These are phyloP conservation scores for Cryptococcus amylolentus DNA, from an alignment of 1,284 basidiomycete species.

Conservation along the genomic window DNA sequence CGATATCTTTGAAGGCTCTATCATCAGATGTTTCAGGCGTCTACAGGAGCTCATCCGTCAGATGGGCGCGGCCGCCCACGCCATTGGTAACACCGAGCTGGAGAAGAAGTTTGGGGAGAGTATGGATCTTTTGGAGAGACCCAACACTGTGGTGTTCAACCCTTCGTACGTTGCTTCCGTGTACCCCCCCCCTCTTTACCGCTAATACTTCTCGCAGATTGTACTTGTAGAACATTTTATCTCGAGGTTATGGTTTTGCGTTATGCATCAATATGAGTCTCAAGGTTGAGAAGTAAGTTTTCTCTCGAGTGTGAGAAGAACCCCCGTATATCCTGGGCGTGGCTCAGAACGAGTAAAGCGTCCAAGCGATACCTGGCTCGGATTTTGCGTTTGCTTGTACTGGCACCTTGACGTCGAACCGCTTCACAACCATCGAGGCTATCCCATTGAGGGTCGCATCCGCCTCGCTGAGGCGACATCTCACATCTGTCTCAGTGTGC, in stretches of 20 bases:
- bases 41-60: slow-evolving; percentile 91
- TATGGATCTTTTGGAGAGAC: slow-evolving; percentile 83
- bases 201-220: slow-evolving; percentile 14
- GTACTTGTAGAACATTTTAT: slow-evolving; percentile 20
- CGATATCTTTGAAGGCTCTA: slow-evolving; percentile 92
- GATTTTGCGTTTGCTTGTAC: no score
- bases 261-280: not conserved
- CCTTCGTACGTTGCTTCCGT: slow-evolving; percentile 56
- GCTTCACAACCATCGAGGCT: no score
- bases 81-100: slow-evolving; percentile 90
- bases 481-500: no score
- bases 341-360: no score
- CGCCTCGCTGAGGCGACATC: no score
- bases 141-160: slow-evolving; percentile 90
- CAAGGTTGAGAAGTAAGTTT: not conserved
- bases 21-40: slow-evolving; percentile 90
- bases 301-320: not conserved
- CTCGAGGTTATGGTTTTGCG: not conserved
- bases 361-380: no score
- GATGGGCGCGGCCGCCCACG: slow-evolving; percentile 90
- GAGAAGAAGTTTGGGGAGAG: slow-evolving; percentile 86
- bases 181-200: not conserved
- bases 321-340: no score
- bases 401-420: no score
- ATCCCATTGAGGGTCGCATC: no score